phyloP scores from a whole-genome alignment of 2,329 filamentous ascomycete genomes.

The Monascus ruber region DNA sequence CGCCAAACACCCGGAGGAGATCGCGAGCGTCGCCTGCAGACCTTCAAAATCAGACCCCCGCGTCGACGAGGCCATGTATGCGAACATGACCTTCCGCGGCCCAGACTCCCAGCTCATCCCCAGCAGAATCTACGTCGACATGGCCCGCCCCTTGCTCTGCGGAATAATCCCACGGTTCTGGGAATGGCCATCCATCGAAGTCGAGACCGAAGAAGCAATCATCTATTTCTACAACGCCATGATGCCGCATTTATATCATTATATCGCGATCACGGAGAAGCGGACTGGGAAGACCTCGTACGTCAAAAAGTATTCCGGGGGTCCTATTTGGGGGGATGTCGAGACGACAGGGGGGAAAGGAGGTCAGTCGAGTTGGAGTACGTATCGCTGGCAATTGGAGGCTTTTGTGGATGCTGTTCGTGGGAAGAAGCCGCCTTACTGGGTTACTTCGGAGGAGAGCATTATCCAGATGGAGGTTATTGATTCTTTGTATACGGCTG shows the following conservation, averaged over 20 bases:
- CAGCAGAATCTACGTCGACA: slow-evolving; percentile 20
- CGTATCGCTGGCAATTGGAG: slow-evolving; percentile 39
- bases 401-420: slow-evolving; percentile 37
- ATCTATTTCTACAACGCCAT: slow-evolving; percentile 22
- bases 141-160: slow-evolving; percentile 13
- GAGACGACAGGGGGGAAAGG: slow-evolving; percentile 5
- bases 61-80: slow-evolving; percentile 22
- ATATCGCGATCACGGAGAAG: slow-evolving; percentile 19
- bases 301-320: slow-evolving; percentile 16
- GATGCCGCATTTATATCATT: slow-evolving; percentile 25
- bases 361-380: slow-evolving; percentile 32
- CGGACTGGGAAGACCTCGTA: slow-evolving; percentile 14
- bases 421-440: slow-evolving; percentile 19
- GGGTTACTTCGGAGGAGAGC: slow-evolving; percentile 34
- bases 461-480: slow-evolving; percentile 31
- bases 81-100: slow-evolving; percentile 16
- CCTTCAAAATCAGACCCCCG: slow-evolving; percentile 14
- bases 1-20: slow-evolving; percentile 15
- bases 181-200: slow-evolving; percentile 22
- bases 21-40: slow-evolving; percentile 19
- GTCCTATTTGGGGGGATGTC: slow-evolving; percentile 19
- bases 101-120: slow-evolving; percentile 10
- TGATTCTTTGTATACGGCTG: slow-evolving; percentile 12
- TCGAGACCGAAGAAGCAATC: slow-evolving; percentile 19
- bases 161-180: slow-evolving; percentile 18